phyloP scores from a whole-genome alignment of 2,329 filamentous ascomycete species.

The Talaromyces sp. region DNA sequence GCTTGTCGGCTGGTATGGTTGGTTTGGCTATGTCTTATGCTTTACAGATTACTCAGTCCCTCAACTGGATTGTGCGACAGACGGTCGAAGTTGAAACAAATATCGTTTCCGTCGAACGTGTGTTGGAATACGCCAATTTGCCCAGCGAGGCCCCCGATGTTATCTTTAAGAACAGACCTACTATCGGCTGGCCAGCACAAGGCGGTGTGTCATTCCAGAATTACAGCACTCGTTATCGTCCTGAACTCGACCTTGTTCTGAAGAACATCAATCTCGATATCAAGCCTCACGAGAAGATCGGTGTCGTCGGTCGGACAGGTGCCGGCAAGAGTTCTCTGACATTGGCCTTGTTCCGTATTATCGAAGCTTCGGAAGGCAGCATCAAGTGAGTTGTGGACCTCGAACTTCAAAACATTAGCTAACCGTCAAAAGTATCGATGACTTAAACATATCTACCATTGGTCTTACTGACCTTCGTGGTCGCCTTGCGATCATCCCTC shows the following conservation, averaged over 20 bases:
- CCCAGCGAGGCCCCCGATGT: conserved; percentile 94
- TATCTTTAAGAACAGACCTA: conserved; percentile 78
- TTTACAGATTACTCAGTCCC: conserved; percentile 89
- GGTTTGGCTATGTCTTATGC: conserved; percentile 97
- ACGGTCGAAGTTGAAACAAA: conserved; percentile 99
- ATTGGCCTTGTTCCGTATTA: conserved; percentile 88
- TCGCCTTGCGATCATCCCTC: conserved; percentile 91
- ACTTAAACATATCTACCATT: conserved; percentile 82
- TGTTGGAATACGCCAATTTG: conserved; percentile 88
- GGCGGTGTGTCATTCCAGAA: conserved; percentile 87
- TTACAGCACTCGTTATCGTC: conserved; percentile 89
- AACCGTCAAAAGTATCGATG: conserved; percentile 65
- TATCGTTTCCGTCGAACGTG: conserved; percentile 96
- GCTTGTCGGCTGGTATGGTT: conserved; percentile 68
- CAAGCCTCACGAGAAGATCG: conserved; percentile 96
- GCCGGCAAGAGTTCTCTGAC: conserved; percentile 95
- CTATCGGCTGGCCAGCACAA: conserved; percentile 85
- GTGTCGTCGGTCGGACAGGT: conserved; percentile 91
- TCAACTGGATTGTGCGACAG: conserved; percentile 99
- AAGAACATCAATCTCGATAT: conserved; percentile 91
- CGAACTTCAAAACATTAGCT: conserved; percentile 10
- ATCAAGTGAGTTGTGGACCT: conserved; percentile 51
- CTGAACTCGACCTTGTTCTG: conserved; percentile 83
- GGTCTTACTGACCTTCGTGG: conserved; percentile 84
- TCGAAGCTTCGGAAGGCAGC: conserved; percentile 76